phyloP scores from a whole-genome alignment of 805 yeast genomes.

The Brettanomyces custersianus region DNA sequence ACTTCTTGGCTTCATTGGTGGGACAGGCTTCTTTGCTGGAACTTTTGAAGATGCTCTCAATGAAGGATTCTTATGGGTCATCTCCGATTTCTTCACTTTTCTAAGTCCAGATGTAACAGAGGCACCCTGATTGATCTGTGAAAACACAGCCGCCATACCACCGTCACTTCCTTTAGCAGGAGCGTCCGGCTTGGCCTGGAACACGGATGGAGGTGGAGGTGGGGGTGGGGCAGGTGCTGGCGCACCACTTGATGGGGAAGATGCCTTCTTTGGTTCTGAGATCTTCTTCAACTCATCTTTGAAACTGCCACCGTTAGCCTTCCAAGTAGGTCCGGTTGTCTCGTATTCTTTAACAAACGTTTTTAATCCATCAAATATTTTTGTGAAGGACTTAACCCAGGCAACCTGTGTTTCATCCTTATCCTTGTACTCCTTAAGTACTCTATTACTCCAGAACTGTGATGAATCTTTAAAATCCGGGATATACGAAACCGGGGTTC shows the following conservation, averaged over 20 bases:
- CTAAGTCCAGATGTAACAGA: constrained; percentile 75
- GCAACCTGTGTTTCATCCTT: constrained; percentile 58
- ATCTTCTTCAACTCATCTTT: constrained; percentile 33
- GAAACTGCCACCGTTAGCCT: constrained; percentile 49
- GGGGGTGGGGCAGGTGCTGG: constrained; percentile 48
- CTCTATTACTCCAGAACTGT: constrained; percentile 89
- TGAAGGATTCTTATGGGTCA: constrained; percentile 88
- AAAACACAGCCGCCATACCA: constrained; percentile 84
- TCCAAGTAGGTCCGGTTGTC: constrained; percentile 82
- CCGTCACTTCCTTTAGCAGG: constrained; percentile 14
- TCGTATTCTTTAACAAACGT: constrained; percentile 69
- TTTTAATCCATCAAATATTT: constrained; percentile 61
- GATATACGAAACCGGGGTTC: constrained; percentile 66
- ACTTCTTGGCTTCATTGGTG: constrained; percentile 75
- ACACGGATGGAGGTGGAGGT: constrained; percentile 76
- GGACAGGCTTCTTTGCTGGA: constrained; percentile 53
- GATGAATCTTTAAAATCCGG: constrained; percentile 86
- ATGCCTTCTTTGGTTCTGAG: constrained; percentile 5
- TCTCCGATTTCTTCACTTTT: constrained; percentile 87
- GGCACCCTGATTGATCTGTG: constrained; percentile 83
- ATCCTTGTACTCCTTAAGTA: constrained; percentile 76
- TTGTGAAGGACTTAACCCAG: constrained; percentile 69
- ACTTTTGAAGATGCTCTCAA: constrained; percentile 53
- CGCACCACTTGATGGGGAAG: constrained; percentile 13
- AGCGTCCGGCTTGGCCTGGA: constrained; percentile 29